Evolutionary conservation across 2,329 filamentous ascomycete genomes (phyloP).

Genomic region (Scolecobasidium constrictum): DNA sequence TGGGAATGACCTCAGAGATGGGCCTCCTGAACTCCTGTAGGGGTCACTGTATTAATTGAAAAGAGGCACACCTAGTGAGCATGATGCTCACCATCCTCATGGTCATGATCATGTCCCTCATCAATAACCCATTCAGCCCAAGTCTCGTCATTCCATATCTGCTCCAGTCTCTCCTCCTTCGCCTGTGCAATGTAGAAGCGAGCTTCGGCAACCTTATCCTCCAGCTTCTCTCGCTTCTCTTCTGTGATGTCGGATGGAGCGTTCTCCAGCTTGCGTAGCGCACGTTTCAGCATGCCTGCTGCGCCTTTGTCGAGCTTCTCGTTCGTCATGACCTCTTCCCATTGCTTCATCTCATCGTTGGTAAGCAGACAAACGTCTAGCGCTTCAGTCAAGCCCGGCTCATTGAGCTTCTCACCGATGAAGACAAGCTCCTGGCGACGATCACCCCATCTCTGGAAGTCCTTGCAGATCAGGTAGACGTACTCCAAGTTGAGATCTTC

Average conservation of each 20-base stretch:
- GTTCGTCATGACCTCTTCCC: conserved; percentile 27
- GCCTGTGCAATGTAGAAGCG: conserved; percentile 16
- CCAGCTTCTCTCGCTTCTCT: not conserved
- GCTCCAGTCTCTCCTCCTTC: conserved; percentile 36
- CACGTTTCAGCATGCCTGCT: not conserved
- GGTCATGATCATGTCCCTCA: conserved; percentile 18
- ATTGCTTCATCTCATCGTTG: conserved; percentile 41
- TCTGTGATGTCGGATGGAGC: not conserved
- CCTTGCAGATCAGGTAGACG: conserved; percentile 39
- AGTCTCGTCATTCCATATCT: conserved; percentile 49
- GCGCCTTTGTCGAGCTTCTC: conserved; percentile 11
- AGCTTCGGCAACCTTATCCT: not conserved
- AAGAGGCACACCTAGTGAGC: too few species aligned
- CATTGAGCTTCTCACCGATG: conserved; percentile 55
- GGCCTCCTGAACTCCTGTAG: too few species aligned
- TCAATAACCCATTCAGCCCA: conserved; percentile 39
- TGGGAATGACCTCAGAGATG: too few species aligned
- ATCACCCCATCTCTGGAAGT: conserved; percentile 49
- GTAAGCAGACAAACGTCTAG: conserved; percentile 52
- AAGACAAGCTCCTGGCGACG: conserved; percentile 63
- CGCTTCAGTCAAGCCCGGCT: conserved; percentile 36
- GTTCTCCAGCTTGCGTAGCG: not conserved
- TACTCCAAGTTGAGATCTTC: not conserved
- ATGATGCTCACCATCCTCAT: conserved; percentile 13
- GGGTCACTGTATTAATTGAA: too few species aligned